phyloP scores from a whole-genome alignment of 179 eudicot genomes.

The Patellifolia procumbens region DNA sequence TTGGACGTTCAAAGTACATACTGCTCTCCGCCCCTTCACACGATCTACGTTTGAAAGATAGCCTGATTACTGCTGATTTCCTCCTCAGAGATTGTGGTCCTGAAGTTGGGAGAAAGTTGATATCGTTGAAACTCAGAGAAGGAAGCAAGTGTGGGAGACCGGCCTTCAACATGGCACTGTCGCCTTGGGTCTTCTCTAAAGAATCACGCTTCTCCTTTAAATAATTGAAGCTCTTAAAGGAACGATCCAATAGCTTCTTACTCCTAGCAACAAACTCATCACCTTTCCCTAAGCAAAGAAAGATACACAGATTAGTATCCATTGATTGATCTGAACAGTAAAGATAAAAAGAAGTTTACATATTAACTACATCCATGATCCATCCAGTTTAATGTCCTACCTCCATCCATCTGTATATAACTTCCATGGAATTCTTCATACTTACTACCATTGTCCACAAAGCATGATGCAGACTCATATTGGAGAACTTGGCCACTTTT shows the following conservation, averaged over 20 bases:
- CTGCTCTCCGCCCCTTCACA: slow-evolving; percentile 55
- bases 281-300: slow-evolving; percentile 38
- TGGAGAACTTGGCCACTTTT: slow-evolving; percentile 52
- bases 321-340: not conserved
- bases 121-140: slow-evolving; percentile 61
- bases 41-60: slow-evolving; percentile 66
- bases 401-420: slow-evolving; percentile 44
- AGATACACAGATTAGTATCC: not conserved
- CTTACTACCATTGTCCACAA: slow-evolving; percentile 49
- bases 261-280: slow-evolving; percentile 31
- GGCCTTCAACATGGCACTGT: slow-evolving; percentile 38
- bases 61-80: slow-evolving; percentile 61
- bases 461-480: slow-evolving; percentile 50
- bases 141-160: slow-evolving; percentile 53
- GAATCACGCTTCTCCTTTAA: slow-evolving; percentile 41
- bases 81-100: slow-evolving; percentile 40
- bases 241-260: slow-evolving; percentile 41
- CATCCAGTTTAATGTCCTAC: slow-evolving; percentile 26
- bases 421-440: slow-evolving; percentile 53
- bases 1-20: slow-evolving; percentile 24
- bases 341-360: no score
- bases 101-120: slow-evolving; percentile 34
- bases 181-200: slow-evolving; percentile 43
- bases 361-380: not conserved
- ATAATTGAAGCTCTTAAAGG: slow-evolving; percentile 51